These are phyloP conservation scores for Yamadazyma sp. DNA, from an alignment of 805 yeast species.

Conservation along the genomic window DNA sequence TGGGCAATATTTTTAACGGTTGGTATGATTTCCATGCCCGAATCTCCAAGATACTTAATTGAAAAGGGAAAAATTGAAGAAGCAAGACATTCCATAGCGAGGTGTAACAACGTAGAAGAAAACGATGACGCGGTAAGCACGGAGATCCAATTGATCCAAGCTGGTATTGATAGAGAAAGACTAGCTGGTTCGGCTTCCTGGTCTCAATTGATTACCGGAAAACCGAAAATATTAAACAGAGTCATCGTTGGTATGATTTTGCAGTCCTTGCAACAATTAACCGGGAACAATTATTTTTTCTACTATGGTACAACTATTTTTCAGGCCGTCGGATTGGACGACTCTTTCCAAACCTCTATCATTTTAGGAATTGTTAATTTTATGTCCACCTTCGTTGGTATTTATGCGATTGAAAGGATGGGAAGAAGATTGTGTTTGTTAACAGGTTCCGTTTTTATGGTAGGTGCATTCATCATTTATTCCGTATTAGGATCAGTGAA, in stretches of 20 bases:
- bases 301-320: conserved; percentile 60
- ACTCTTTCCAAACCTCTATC: conserved; percentile 56
- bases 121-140: conserved; percentile 55
- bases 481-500: conserved; percentile 59
- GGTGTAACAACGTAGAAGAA: conserved; percentile 51
- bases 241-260: conserved; percentile 56
- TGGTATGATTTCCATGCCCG: conserved; percentile 63
- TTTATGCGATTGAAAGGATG: conserved; percentile 47
- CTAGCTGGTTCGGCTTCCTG: conserved; percentile 66
- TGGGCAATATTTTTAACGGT: conserved; percentile 51
- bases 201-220: conserved; percentile 61
- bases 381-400: conserved; percentile 52
- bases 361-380: conserved; percentile 57
- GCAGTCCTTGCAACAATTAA: conserved; percentile 58
- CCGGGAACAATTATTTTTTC: conserved; percentile 63
- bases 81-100: conserved; percentile 55
- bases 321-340: conserved; percentile 47
- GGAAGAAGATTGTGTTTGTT: conserved; percentile 52
- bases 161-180: conserved; percentile 60
- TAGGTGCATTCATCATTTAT: conserved; percentile 56
- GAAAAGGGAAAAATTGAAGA: conserved; percentile 49
- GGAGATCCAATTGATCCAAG: conserved; percentile 54
- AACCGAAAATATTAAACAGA: conserved; percentile 60
- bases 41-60: conserved; percentile 64
- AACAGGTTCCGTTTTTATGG: conserved; percentile 47